Conservation (phyloP, 2,329 filamentous ascomycete genomes). For the Trichoderma gracile region DNA sequence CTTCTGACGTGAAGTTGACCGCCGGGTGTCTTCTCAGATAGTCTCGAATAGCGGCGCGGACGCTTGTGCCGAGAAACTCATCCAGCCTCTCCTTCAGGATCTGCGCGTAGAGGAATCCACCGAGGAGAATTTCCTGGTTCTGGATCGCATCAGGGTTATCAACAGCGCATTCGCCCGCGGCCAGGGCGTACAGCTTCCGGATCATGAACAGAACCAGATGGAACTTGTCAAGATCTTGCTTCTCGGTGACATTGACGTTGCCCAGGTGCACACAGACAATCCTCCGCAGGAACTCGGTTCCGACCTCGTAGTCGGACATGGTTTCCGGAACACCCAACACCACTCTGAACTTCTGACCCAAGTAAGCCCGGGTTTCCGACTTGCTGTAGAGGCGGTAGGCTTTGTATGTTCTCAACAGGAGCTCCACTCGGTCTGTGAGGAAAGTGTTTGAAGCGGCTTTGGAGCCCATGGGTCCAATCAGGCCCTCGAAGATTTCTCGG, state of each 20-base stretch:
- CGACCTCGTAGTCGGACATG: constrained; percentile 83
- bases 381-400: constrained; percentile 81
- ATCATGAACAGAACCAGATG: constrained; percentile 94
- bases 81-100: constrained; percentile 94
- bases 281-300: constrained; percentile 85
- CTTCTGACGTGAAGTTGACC: constrained; percentile 73
- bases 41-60: constrained; percentile 57
- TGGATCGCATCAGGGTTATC: constrained; percentile 97
- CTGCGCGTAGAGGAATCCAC: constrained; percentile 91
- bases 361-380: constrained; percentile 77
- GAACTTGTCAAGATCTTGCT: constrained; percentile 90
- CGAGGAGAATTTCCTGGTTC: constrained; percentile 91
- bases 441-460: constrained; percentile 86
- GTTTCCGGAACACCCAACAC: constrained; percentile 82
- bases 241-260: constrained; percentile 77
- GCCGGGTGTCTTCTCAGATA: constrained; percentile 57
- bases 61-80: constrained; percentile 68
- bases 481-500: constrained; percentile 90
- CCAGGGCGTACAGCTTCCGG: constrained; percentile 88
- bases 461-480: constrained; percentile 76
- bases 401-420: constrained; percentile 91
- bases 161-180: constrained; percentile 86
- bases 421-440: constrained; percentile 89
- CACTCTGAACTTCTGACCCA: constrained; percentile 88
- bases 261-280: constrained; percentile 92